Evolutionary conservation across 306 rosid species (phyloP).

Genomic region (Sechiopsis laciniata): DNA sequence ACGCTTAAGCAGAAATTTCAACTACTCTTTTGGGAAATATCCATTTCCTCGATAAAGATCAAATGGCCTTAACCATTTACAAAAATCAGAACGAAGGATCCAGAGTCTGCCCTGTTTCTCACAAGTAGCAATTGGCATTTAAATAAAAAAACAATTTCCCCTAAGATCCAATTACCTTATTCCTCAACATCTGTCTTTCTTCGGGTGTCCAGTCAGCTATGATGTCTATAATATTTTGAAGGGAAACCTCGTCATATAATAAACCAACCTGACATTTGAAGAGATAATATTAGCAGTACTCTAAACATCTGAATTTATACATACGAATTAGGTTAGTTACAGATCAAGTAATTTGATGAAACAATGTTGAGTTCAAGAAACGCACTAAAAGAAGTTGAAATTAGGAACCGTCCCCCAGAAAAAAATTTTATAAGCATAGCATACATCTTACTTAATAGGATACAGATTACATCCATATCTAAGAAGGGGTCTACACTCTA

Average conservation of each 20-base stretch:
- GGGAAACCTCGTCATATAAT: slow-evolving; percentile 73
- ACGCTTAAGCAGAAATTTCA: slow-evolving; percentile 9
- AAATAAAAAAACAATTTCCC: not conserved
- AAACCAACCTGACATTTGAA: slow-evolving; percentile 73
- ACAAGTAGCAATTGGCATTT: not conserved
- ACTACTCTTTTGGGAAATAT: not conserved
- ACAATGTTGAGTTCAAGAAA: not conserved
- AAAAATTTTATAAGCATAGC: not conserved
- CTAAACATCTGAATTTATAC: not conserved
- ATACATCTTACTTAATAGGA: not conserved
- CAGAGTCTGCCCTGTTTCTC: not conserved
- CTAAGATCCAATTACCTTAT: slow-evolving; percentile 52
- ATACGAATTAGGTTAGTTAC: not conserved
- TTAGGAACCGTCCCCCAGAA: not conserved
- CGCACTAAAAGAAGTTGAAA: not conserved
- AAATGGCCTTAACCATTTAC: not conserved
- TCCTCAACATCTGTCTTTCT: slow-evolving; percentile 86
- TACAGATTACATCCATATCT: slow-evolving; percentile 7
- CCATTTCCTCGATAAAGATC: not conserved
- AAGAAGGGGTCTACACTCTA: slow-evolving; percentile 16
- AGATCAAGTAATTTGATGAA: not conserved
- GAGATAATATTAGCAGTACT: slow-evolving; percentile 21
- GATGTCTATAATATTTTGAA: slow-evolving; percentile 70
- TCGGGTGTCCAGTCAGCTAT: slow-evolving; percentile 85
- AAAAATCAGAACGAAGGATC: not conserved